Evolutionary conservation across 352 stramenopile genomes (phyloP).

Genomic region (Peronospora farinosa): DNA sequence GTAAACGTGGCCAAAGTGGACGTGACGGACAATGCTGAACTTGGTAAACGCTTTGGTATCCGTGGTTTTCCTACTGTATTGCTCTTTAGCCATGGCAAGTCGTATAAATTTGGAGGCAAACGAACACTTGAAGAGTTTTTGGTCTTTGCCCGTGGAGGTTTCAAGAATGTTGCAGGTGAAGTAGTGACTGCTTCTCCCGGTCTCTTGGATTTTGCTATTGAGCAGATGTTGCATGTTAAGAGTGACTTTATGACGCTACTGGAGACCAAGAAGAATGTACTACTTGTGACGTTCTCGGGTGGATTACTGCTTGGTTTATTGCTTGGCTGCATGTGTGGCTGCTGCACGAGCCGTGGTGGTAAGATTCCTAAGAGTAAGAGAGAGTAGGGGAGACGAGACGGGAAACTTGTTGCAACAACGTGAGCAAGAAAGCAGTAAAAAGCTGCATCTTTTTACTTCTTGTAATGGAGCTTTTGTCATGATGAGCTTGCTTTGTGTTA

Average conservation of each 20-base stretch:
- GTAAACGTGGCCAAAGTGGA: conserved; percentile 91
- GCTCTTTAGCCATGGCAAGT: conserved; percentile 67
- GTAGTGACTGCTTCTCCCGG: conserved; percentile 30
- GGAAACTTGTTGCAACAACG: neutral
- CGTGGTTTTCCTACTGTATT: conserved; percentile 72
- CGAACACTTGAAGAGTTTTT: conserved; percentile 53
- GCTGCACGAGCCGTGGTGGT: conserved; percentile 47
- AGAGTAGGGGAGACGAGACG: conserved; percentile 27
- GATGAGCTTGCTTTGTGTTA: neutral
- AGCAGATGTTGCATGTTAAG: conserved; percentile 48
- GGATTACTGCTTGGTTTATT: conserved; percentile 58
- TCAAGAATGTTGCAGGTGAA: conserved; percentile 41
- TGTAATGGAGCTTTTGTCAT: neutral
- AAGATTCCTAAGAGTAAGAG: conserved; percentile 50
- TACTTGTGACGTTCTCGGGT: conserved; percentile 66
- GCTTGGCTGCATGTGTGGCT: conserved; percentile 64
- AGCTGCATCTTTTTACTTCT: neutral
- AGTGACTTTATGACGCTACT: conserved; percentile 63
- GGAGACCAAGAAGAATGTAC: conserved; percentile 76
- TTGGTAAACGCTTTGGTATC: conserved; percentile 83
- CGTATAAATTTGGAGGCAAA: conserved; percentile 67
- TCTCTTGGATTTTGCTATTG: conserved; percentile 31
- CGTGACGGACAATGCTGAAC: conserved; percentile 58
- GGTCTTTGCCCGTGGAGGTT: conserved; percentile 55
- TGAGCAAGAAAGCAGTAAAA: neutral